Percentiles rank a stretch among this genome's conserved stretches.
Evolutionary conservation across 169 alveolate genomes (phyloP).

Genomic region (Cryptosporidium meleagridis): DNA sequence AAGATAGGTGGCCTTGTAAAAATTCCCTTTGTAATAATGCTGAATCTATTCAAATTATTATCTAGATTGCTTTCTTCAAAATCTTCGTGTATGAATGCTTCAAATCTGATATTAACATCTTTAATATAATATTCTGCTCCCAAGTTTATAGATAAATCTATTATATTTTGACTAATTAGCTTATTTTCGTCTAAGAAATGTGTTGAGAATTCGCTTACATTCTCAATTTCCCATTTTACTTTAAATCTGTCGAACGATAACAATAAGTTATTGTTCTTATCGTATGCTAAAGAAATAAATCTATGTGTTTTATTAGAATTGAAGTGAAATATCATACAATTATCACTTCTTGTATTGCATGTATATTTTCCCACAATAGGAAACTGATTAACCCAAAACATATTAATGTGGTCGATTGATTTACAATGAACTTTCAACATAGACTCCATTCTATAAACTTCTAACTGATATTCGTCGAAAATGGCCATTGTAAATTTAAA

Average conservation of each 20-base stretch:
- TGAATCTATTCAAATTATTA: neutral
- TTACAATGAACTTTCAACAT: slow-evolving; percentile 1
- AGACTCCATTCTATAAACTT: slow-evolving; percentile 28
- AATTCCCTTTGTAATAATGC: slow-evolving; percentile 45
- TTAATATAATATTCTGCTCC: slow-evolving; percentile 17
- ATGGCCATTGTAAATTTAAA: neutral
- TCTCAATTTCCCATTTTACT: slow-evolving; percentile 4
- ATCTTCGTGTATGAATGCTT: neutral
- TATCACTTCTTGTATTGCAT: slow-evolving; percentile 27
- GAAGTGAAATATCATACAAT: slow-evolving; percentile 38
- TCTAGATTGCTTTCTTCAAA: neutral
- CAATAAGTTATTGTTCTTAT: slow-evolving; percentile 2
- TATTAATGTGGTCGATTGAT: slow-evolving; percentile 10
- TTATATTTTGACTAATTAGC: neutral
- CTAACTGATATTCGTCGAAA: neutral
- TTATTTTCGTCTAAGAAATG: neutral
- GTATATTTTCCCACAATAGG: slow-evolving; percentile 37
- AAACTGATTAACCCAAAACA: slow-evolving; percentile 30
- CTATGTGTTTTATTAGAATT: slow-evolving; percentile 16
- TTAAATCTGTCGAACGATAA: slow-evolving; percentile 17
- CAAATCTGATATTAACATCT: slow-evolving; percentile 33
- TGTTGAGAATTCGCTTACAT: neutral
- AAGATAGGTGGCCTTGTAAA: slow-evolving; percentile 46
- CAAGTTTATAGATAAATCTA: slow-evolving; percentile 4
- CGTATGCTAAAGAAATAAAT: slow-evolving; percentile 49